Evolutionary conservation across 306 rosid genomes (phyloP).

Genomic region (Ziziphus jujuba): DNA sequence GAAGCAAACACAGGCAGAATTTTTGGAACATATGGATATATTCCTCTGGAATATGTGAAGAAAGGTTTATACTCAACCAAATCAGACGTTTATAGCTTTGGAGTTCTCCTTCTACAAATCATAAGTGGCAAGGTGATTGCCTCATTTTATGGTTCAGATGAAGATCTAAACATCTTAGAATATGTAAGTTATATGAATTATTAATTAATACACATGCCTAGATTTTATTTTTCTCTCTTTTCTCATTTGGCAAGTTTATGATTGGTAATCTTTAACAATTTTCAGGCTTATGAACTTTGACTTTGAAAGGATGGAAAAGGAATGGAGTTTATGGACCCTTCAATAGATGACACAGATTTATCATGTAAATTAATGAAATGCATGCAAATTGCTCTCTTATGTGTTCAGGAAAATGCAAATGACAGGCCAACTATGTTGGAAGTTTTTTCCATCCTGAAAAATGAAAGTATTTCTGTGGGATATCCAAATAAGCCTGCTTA

Average conservation of each 20-base stretch:
- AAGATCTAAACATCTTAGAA: conserved; percentile 24
- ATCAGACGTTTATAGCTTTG: conserved; percentile 40
- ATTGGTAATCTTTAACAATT: too few relatives aligned
- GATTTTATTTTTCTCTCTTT: too few relatives aligned
- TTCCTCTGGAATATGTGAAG: conserved; percentile 30
- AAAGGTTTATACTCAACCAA: conserved; percentile 33
- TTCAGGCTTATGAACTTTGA: conserved; percentile 44
- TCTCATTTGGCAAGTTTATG: too few relatives aligned
- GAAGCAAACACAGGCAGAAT: conserved; percentile 39
- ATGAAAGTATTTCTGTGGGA: neutral
- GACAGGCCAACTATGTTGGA: conserved; percentile 41
- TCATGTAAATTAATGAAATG: conserved; percentile 30
- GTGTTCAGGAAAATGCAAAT: too few relatives aligned
- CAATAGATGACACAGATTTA: conserved; percentile 32
- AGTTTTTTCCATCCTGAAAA: conserved; percentile 36
- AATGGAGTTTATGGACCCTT: conserved; percentile 27
- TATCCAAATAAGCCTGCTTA: conserved; percentile 30
- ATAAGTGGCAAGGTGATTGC: conserved; percentile 33
- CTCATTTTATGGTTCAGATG: conserved; percentile 12
- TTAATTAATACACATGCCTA: too few relatives aligned
- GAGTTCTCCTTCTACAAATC: conserved; percentile 39
- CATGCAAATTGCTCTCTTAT: conserved; percentile 34
- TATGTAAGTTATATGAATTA: conserved; percentile 27
- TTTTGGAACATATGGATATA: conserved; percentile 45
- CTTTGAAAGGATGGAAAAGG: conserved; percentile 36